Base-by-base conservation (phyloP, 2,329 filamentous ascomycete species). In the Claviceps monticola region DNA sequence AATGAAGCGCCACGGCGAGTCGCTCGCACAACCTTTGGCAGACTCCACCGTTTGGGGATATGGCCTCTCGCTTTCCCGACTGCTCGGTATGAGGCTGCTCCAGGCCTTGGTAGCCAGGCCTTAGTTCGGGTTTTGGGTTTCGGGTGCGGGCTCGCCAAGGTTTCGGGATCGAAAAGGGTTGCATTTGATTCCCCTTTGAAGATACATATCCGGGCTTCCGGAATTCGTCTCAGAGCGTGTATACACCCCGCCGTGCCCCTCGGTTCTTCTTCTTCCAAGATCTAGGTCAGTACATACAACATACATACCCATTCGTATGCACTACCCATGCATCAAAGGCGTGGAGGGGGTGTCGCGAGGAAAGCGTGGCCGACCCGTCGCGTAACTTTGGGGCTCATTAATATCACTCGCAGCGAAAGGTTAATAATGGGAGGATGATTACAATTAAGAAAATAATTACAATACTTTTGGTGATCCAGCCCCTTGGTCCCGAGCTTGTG, bases 301-400 rank as follows among this genome's bases (percentile, higher is more conserved):
- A 19, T 19, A 2, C 19, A 19, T 17, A 7, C 39, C n/a, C 3
- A 41, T 41, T 17, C 7, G n/a, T 39, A 6, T 7, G 13, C 14
- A 39, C 37, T 39, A 26, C 7, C 19, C 7, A 16, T n/a, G 42
- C 19, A 43, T 21, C 19, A 13, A 16, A 14, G 19, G 19, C 19
- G 19, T 43, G 11, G 6, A 23, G 16, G 46, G 50, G 4, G 50
- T 52, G 50, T 48, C 46, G 46, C 50, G 26, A 52, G 21, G 47
- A 49, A 37, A 48, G 50, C 50, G 26, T 52, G 50, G 50, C 45
- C 17, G 29, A 45, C 45, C 45, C 50, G 8, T 29, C 26, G 44
- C 45, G 39, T 44, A 7, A 17, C 46, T 21, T 44, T 48, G 39
- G 26, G 26, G 16, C 7, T 42, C 13, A 39, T n/a, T 29, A 19